Base-by-base conservation (phyloP, 108 stramenopile species). In the Pseudonitzschia multiseries region DNA sequence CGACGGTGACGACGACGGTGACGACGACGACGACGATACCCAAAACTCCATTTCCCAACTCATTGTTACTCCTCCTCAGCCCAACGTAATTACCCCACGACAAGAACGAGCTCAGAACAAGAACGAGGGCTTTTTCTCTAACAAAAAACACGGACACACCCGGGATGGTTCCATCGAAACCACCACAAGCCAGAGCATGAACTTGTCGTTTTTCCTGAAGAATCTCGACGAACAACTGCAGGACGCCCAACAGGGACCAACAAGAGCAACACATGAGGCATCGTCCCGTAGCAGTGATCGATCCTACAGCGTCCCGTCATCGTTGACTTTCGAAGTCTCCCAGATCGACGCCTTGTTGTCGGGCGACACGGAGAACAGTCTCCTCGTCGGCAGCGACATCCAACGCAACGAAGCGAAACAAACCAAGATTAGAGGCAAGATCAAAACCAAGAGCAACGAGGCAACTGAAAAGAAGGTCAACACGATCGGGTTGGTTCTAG, bases 131-230 rank as follows among this genome's bases (percentile, higher is more conserved):
- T 27, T 8, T 59, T 27, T 0, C 26, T 28, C 28, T n/a, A 28
- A 40, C 26, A 26, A 15, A 29, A 4, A 62, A 12, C 10, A 4
- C 29, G 20, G 36, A 13, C 61, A 62, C 61, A 62, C 32, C 36
- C 61, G 61, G 13, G 36, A 62, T 14, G 61, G 10, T 62, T 62
- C 61, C 4, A 10, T 62, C 33, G 61, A 62, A 17, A 62, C 61
- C 10, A 62, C 61, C n/a, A 62, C 14, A 13, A 62, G 61, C 20
- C 61, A 62, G 0, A 62, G 33, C 29, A 40, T 62, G 17, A 28
- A 62, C 20, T n/a, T 62, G 1, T 41, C 61, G 27, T 33, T 8
- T 33, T 41, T 62, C 8, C 6, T 62, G 18, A 24, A 42, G 32
- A 33, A 33, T 40, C 17, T 18, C 14, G 33, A 62, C 27, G 29